Percentiles rank a stretch among this genome's conserved stretches.
Evolutionary conservation across 192 early-diverging fungal genomes (phyloP).

Genomic region (Mortierella hygrophila): DNA sequence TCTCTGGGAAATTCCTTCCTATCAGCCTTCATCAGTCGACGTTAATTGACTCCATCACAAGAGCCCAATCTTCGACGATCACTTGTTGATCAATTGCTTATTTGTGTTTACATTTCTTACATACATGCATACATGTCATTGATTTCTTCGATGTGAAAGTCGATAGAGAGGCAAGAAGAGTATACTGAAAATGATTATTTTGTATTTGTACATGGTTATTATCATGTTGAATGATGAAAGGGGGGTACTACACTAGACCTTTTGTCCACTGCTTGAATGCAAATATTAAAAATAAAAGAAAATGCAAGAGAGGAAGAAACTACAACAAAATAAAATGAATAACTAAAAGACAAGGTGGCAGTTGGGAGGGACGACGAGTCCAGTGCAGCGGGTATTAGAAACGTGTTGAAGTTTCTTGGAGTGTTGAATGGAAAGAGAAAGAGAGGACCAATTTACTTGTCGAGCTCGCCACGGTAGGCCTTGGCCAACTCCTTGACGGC

Average conservation of each 20-base stretch:
- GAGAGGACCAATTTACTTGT: constrained; percentile 1
- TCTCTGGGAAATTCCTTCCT: too few relatives aligned
- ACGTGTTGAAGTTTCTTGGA: constrained; percentile 5
- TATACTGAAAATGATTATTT: constrained; percentile 2
- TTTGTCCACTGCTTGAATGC: constrained; percentile 2
- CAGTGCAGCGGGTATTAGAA: constrained; percentile 19
- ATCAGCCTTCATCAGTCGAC: not conserved
- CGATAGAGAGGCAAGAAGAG: too few relatives aligned
- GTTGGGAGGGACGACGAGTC: not conserved
- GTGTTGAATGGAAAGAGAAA: not conserved
- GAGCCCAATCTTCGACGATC: not conserved
- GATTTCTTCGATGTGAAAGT: not conserved
- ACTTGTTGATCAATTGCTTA: not conserved
- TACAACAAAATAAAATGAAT: not conserved
- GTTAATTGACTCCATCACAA: not conserved
- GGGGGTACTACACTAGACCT: constrained; percentile 5
- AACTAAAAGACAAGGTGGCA: constrained; percentile 1
- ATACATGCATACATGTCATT: too few relatives aligned
- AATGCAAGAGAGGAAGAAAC: not conserved
- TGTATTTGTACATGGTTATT: constrained; percentile 8
- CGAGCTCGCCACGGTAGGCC: constrained; percentile 58
- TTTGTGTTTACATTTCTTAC: too few relatives aligned
- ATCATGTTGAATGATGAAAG: constrained; percentile 10
- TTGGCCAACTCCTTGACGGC: constrained; percentile 70
- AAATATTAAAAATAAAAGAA: not conserved